Base-by-base conservation (phyloP, 73 alveolate genomes). In the Paramecium bursaria region DNA sequence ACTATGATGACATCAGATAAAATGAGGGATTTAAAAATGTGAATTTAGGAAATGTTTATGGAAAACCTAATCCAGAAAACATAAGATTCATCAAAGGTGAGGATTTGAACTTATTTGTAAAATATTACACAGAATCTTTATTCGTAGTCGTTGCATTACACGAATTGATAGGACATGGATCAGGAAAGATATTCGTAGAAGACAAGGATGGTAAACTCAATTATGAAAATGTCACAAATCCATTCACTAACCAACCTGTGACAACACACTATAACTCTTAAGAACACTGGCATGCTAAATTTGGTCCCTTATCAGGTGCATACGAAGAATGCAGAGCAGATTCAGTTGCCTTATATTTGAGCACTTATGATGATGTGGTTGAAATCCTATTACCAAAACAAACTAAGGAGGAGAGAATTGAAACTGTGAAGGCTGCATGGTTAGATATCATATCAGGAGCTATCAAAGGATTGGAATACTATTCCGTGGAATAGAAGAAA, bases 301-400 rank as follows among this genome's bases (percentile, higher is more conserved):
- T 97, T 86, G 98, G 95, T 19, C 88, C 82, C 29, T 75, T 90
- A 25, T 90, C 94, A 23, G 48, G 94, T 14, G 94, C 96, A n/a
- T 91, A 94, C 86, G 98, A 95, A 67, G 99, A 97, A 80, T 95
- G 98, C 86, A 87, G 98, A 86, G 98, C 99, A 14, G 97, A 94
- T 50, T 74, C 97, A 44, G 95, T 91, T 6, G 98, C 98, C 10
- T 75, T 97, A 29, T 92, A 95, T 88, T 88, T 97, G 44, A 85
- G 95, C 77, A 93, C 91, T 39, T 95, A 86, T 86, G 90, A 94
- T 51, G 91, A 93, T 35, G 91, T 98, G 97, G 60, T 90, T 48
- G 77, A 93, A 29, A 87, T 88, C 46, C 80, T 53, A 26, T 48
- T 79, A 3, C 89, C 89, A 39, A 74, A 73, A 2, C 42, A 52